Evolutionary conservation across 306 rosid species (phyloP).

Genomic region (Herpetospermum pedunculosum): DNA sequence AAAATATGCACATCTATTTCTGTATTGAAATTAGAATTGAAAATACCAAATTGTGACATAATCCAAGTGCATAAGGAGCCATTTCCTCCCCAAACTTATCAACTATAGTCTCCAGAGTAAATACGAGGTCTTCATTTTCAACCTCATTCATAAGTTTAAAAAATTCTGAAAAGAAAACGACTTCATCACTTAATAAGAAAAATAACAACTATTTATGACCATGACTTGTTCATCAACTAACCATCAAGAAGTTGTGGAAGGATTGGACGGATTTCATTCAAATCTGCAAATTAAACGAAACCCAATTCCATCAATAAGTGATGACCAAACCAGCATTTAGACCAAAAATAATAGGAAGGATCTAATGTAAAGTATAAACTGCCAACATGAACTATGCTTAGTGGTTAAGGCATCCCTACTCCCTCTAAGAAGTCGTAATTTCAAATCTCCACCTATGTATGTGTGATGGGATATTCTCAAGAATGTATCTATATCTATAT

Average conservation of each 20-base stretch:
- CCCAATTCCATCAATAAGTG: neutral
- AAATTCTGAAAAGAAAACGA: constrained; percentile 45
- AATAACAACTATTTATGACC: neutral
- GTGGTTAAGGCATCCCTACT: neutral
- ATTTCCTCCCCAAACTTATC: constrained; percentile 97
- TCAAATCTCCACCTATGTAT: neutral
- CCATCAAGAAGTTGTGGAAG: constrained; percentile 95
- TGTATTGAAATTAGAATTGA: neutral
- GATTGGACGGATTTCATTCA: constrained; percentile 83
- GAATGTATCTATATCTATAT: neutral
- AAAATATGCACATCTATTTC: neutral
- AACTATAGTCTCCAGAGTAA: constrained; percentile 93
- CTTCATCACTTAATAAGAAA: constrained; percentile 13
- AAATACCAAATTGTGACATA: constrained; percentile 85
- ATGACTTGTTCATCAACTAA: constrained; percentile 24
- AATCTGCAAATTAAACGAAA: constrained; percentile 39
- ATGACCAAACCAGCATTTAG: neutral
- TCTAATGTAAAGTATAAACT: neutral
- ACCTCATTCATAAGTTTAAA: constrained; percentile 96
- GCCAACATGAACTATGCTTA: neutral
- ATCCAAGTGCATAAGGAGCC: constrained; percentile 94
- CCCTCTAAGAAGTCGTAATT: neutral
- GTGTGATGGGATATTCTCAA: neutral
- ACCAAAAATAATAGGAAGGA: neutral
- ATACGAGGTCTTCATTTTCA: constrained; percentile 96